Evolutionary conservation across 495 filamentous ascomycete genomes (phyloP), one percentile per base, ranked within the genome.

Genomic region (Podospora conica): DNA sequence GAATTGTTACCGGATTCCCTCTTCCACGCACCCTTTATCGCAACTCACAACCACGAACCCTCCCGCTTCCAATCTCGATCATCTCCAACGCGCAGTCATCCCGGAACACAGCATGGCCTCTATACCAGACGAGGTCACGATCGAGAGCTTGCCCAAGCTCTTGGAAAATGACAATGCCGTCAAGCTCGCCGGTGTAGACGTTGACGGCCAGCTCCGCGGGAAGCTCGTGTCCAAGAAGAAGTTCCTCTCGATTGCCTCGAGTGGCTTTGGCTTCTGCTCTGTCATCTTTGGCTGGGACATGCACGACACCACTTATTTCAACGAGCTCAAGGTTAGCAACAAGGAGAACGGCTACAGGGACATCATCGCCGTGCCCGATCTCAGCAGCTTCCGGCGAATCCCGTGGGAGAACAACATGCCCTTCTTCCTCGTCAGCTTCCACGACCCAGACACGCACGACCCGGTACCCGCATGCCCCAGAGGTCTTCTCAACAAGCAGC

Each of bases 211-310:
- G 28, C 84, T 97, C 25, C 91, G 95, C 20, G 95, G 95, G 64
- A 98, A 98, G 79, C 84, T 98, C 53, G 88, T 98, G 74, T 91
- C 93, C 69, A 97, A 97, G 81, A 91, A 90, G 75, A 98, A 98
- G 79, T 98, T 98, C 78, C 78, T 97, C 5, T 92, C 90, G 9
- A 85, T 98, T 60, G 89, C 88, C 23, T 75, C 86, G 57, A 84
- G 87, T 54, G 95, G 95, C 57, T 98, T 98, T 70, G 95, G 95
- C 21, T 98, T 97, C 82, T 98, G 95, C 82, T 94, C 90, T 3
- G 92, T 97, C 63, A 85, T 98, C 40, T 97, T 97, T 71, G 95
- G 93, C 71, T 97, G 94, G 94, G 95, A 98, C 70, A 96, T 97
- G 91, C 94, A 97, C 77, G 95, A 98, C 71, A 82, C 84, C 74